A percentile compares a stretch with the other conserved stretches of the same genome.
Conservation (phyloP, 2,329 filamentous ascomycete genomes). For the Botrytis tulipae region DNA sequence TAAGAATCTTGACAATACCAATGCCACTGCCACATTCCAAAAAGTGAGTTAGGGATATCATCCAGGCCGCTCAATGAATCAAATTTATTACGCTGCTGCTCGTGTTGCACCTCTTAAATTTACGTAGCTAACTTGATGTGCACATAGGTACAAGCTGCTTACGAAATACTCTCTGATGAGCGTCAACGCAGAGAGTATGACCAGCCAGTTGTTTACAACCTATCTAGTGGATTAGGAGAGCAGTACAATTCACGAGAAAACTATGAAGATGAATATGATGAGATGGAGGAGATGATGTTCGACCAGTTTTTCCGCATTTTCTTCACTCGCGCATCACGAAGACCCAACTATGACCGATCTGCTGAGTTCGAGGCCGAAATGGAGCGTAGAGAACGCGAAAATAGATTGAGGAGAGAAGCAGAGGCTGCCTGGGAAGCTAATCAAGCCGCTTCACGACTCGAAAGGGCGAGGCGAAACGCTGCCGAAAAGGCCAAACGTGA, state of each 20-base stretch:
- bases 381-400: neutral
- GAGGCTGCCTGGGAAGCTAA: neutral
- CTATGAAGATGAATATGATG: neutral
- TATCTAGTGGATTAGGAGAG: neutral
- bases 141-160: slow-evolving; percentile 24
- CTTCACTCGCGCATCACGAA: neutral
- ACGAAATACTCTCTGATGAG: slow-evolving; percentile 27
- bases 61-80: neutral
- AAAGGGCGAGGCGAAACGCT: neutral
- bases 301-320: neutral
- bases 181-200: slow-evolving; percentile 21
- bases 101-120: neutral
- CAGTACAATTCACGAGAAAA: neutral
- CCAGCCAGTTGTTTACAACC: neutral
- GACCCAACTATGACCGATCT: neutral
- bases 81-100: neutral
- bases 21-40: slow-evolving; percentile 27
- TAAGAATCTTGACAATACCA: slow-evolving; percentile 27
- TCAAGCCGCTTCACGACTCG: neutral
- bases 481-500: slow-evolving; percentile 1
- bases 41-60: slow-evolving; percentile 12
- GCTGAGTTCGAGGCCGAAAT: neutral
- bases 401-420: neutral
- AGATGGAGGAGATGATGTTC: neutral
- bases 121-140: neutral